Conservation (phyloP, 495 filamentous ascomycete species). For the Aspergillus panamensis region DNA sequence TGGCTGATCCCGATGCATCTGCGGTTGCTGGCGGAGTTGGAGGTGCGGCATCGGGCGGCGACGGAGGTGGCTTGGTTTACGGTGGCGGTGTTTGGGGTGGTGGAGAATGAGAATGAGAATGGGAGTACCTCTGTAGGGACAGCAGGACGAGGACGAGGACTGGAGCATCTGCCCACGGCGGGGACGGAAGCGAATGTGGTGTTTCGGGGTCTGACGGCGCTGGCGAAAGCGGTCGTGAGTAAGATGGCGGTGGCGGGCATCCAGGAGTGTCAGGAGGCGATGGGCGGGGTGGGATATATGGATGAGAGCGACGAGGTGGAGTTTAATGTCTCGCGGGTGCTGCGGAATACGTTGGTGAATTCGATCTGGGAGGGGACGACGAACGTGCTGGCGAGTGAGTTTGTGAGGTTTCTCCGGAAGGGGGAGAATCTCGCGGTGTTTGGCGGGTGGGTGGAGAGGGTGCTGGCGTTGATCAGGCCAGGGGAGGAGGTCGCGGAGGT, state of each 20-base stretch:
- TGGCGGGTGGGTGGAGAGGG: slow-evolving; percentile 20
- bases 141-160: too few relatives aligned
- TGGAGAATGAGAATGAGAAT: too few relatives aligned
- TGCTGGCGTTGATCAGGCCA: slow-evolving; percentile 9
- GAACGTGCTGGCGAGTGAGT: slow-evolving; percentile 62
- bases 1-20: slow-evolving; percentile 58
- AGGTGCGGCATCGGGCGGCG: slow-evolving; percentile 52
- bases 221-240: slow-evolving; percentile 62
- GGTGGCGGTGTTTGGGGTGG: slow-evolving; percentile 52
- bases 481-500: neutral
- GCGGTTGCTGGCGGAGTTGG: slow-evolving; percentile 53
- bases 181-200: slow-evolving; percentile 41
- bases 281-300: slow-evolving; percentile 76
- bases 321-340: slow-evolving; percentile 61
- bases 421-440: slow-evolving; percentile 39
- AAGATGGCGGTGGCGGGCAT: slow-evolving; percentile 53
- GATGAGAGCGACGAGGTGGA: slow-evolving; percentile 49
- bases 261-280: slow-evolving; percentile 62
- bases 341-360: slow-evolving; percentile 61
- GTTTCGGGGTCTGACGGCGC: slow-evolving; percentile 60
- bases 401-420: slow-evolving; percentile 53
- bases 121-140: too few relatives aligned
- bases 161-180: slow-evolving; percentile 25
- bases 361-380: slow-evolving; percentile 78
- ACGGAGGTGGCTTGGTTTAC: slow-evolving; percentile 62